Evolutionary conservation across 106 monocot species (phyloP).

Genomic region (Dendrobium officinale): DNA sequence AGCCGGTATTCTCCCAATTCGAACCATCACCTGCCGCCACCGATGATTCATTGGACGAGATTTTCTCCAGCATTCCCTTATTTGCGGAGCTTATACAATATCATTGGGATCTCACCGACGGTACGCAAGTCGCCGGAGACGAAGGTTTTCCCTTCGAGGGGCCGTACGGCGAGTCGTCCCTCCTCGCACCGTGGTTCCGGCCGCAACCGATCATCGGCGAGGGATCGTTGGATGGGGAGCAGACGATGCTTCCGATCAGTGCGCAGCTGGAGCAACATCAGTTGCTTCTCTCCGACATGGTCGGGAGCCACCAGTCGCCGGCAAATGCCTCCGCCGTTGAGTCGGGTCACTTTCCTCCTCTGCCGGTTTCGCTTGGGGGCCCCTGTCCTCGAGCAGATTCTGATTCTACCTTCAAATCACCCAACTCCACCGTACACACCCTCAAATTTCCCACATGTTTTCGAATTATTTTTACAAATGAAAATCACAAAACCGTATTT

Average conservation of each 20-base stretch:
- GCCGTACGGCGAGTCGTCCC: constrained; percentile 49
- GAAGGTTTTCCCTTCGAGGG: constrained; percentile 14
- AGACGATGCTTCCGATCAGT: constrained; percentile 29
- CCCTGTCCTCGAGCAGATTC: constrained; percentile 18
- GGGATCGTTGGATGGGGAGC: constrained; percentile 13
- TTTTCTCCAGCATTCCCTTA: constrained; percentile 59
- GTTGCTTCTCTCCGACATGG: constrained; percentile 23
- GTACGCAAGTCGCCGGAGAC: neutral
- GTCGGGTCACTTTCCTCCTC: constrained; percentile 21
- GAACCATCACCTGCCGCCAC: constrained; percentile 7
- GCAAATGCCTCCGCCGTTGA: constrained; percentile 9
- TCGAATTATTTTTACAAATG: neutral
- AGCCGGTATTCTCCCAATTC: neutral
- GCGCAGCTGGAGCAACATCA: constrained; percentile 36
- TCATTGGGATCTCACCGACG: constrained; percentile 29
- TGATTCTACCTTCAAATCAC: constrained; percentile 25
- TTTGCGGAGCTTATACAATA: constrained; percentile 58
- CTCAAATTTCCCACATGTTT: neutral
- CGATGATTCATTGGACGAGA: constrained; percentile 81
- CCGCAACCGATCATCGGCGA: constrained; percentile 70
- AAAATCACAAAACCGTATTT: too few species aligned
- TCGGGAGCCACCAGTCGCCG: constrained; percentile 1
- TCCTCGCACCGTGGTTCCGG: constrained; percentile 62
- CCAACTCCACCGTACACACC: constrained; percentile 22
- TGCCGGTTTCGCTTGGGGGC: constrained; percentile 35